phyloP scores from a whole-genome alignment of 805 yeast species.

The Candida bentonensis region DNA sequence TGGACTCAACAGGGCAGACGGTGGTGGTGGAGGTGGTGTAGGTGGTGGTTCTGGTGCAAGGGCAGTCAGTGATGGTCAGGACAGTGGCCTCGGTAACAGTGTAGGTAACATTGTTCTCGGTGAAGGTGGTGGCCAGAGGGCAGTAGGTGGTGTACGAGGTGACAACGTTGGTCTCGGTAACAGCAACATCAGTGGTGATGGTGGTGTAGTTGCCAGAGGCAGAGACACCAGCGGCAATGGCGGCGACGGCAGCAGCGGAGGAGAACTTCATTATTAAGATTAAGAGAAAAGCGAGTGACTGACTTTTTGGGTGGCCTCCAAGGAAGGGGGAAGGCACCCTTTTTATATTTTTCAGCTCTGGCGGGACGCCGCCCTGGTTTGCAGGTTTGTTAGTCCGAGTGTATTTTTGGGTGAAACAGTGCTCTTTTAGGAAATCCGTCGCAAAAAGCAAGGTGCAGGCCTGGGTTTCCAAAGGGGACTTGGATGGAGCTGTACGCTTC shows the following conservation, averaged over 20 bases:
- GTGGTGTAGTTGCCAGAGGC: conserved; percentile 2
- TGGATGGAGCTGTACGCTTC: too few species aligned
- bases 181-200: conserved; percentile 2
- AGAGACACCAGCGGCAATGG: conserved; percentile 1
- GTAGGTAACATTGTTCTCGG: conserved; percentile 49
- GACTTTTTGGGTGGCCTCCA: not conserved
- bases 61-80: conserved; percentile 43
- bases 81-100: conserved; percentile 61
- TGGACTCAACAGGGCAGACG: conserved; percentile 1
- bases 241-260: conserved; percentile 1
- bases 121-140: conserved; percentile 50
- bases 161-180: conserved; percentile 5
- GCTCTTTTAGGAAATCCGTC: too few species aligned
- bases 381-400: not conserved
- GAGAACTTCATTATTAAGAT: conserved; percentile 1
- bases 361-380: not conserved
- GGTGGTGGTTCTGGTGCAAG: conserved; percentile 7
- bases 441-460: too few species aligned
- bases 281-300: not conserved
- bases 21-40: conserved; percentile 3
- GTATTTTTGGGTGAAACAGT: not conserved
- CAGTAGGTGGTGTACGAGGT: conserved; percentile 56
- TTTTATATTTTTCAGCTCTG: not conserved
- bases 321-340: not conserved
- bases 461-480: too few species aligned